These are phyloP conservation scores for Prunus padus DNA, from an alignment of 306 rosid genomes.

Conservation along the genomic window DNA sequence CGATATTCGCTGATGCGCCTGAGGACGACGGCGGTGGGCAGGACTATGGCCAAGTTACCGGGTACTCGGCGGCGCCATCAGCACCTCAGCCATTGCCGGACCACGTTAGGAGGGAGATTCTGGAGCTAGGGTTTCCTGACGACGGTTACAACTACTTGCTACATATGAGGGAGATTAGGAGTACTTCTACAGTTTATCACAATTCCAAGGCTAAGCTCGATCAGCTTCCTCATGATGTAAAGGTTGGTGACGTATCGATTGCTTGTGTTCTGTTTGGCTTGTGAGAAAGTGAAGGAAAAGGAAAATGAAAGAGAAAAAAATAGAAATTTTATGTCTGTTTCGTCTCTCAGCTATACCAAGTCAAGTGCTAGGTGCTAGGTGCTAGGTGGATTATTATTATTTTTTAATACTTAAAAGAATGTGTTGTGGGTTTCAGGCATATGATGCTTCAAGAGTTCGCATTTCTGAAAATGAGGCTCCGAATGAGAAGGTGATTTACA, in stretches of 20 bases:
- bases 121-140: conserved; percentile 84
- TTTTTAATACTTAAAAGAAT: neutral
- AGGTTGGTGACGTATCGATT: conserved; percentile 40
- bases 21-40: conserved; percentile 42
- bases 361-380: no score
- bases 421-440: conserved; percentile 55
- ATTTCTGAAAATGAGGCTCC: conserved; percentile 49
- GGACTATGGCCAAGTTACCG: conserved; percentile 12
- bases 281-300: neutral
- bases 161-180: conserved; percentile 77
- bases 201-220: conserved; percentile 72
- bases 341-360: neutral
- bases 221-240: conserved; percentile 62
- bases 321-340: neutral
- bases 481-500: conserved; percentile 41
- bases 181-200: conserved; percentile 51
- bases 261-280: neutral
- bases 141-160: conserved; percentile 85
- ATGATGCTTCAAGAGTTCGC: conserved; percentile 71
- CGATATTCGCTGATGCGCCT: conserved; percentile 58
- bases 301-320: neutral
- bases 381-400: neutral
- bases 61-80: conserved; percentile 2
- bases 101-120: conserved; percentile 62
- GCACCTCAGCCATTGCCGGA: conserved; percentile 43